A percentile compares a stretch with the other conserved stretches of the same genome.
Conservation (phyloP, 2,329 filamentous ascomycete species). For the Tetracladium maxilliforme region DNA sequence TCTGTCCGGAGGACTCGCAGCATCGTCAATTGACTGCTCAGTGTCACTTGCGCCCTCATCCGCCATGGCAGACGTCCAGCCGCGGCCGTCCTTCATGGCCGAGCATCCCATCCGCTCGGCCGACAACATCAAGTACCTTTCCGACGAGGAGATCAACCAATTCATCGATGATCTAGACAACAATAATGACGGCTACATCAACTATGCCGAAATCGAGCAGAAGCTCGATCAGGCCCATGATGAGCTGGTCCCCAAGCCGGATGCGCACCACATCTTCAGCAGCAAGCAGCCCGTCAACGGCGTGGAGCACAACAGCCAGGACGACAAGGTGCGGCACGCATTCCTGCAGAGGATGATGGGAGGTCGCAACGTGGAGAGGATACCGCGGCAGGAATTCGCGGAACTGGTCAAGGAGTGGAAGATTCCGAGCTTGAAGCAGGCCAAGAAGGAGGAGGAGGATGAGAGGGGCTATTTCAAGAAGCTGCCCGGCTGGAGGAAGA, state of each 20-base stretch:
- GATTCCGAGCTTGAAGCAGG: conserved; percentile 29
- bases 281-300: no score
- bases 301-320: conserved; percentile 15
- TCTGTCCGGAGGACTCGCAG: no score
- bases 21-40: no score
- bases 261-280: conserved; percentile 27
- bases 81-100: no score
- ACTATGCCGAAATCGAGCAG: conserved; percentile 33
- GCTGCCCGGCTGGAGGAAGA: conserved; percentile 26
- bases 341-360: conserved; percentile 36
- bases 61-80: no score
- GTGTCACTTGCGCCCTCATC: no score
- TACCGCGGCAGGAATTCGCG: conserved; percentile 30
- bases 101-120: conserved; percentile 10
- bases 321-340: conserved; percentile 27
- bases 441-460: conserved; percentile 28
- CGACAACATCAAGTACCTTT: conserved; percentile 16
- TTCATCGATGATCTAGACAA: conserved; percentile 38
- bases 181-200: conserved; percentile 33
- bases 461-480: conserved; percentile 28
- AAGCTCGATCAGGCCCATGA: conserved; percentile 37
- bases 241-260: conserved; percentile 29
- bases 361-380: conserved; percentile 22
- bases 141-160: conserved; percentile 30
- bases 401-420: conserved; percentile 27